phyloP scores from a whole-genome alignment of 805 yeast genomes.

The Candida alai region DNA sequence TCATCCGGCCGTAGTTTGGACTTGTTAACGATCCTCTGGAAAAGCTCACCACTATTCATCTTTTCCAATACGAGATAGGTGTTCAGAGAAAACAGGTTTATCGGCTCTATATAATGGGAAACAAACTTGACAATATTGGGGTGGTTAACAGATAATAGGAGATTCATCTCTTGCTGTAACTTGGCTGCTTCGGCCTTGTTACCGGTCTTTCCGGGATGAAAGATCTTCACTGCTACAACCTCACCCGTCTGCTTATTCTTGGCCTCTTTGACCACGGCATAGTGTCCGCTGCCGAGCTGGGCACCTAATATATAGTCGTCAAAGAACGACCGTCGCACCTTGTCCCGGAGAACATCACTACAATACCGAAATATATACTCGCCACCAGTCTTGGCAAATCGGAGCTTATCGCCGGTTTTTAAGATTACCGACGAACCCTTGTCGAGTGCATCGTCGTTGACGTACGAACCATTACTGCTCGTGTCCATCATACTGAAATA shows the following conservation, averaged over 20 bases:
- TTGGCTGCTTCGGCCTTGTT: constrained; percentile 29
- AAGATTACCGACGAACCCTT: constrained; percentile 46
- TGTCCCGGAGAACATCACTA: constrained; percentile 20
- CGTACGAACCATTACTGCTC: constrained; percentile 63
- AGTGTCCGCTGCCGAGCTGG: constrained; percentile 72
- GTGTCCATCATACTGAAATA: constrained; percentile 50
- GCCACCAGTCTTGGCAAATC: constrained; percentile 52
- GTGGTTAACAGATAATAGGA: constrained; percentile 61
- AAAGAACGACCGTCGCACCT: constrained; percentile 41
- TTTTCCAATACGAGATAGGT: constrained; percentile 69
- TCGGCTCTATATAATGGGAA: constrained; percentile 52
- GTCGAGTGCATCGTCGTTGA: constrained; percentile 54
- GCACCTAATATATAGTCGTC: constrained; percentile 56
- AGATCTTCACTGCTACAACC: constrained; percentile 69
- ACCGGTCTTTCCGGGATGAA: constrained; percentile 48
- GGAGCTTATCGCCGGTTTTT: constrained; percentile 60
- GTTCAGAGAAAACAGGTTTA: constrained; percentile 46
- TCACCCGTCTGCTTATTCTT: constrained; percentile 53
- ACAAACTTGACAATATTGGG: constrained; percentile 67
- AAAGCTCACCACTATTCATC: constrained; percentile 70
- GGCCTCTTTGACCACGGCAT: constrained; percentile 77
- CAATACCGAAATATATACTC: constrained; percentile 47
- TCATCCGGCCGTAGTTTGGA: constrained; percentile 59
- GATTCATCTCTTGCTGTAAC: constrained; percentile 64
- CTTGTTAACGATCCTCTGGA: constrained; percentile 66